Base-by-base conservation (phyloP, 306 rosid genomes). In the Macrotyloma uniflorum region DNA sequence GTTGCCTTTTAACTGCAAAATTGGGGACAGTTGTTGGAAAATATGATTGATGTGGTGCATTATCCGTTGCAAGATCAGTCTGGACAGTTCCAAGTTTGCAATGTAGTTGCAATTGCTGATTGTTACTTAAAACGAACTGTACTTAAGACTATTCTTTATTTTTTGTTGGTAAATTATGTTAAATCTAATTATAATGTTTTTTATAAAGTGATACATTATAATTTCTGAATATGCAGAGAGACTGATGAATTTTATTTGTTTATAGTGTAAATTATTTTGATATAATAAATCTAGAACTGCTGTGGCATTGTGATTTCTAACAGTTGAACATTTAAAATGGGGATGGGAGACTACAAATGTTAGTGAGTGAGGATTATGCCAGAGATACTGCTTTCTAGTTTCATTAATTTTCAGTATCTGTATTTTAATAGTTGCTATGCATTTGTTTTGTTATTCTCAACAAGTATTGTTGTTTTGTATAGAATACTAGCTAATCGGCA, bases 401-500 rank as follows among this genome's bases (percentile, higher is more conserved):
- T 43, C 68, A 6, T 59, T 53, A 40, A 33, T 74, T 33, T 74
- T 61, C 30, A 40, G 28, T 35, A 49, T 35, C 72, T 42, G 30
- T n/a, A 55, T 42, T 19, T 6, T 51, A 36, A 61, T 38, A 23
- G 28, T 22, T 69, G 65, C 19, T 40, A 22, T 70, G 35, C 67
- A 51, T 36, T 77, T 30, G 10, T 23, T 40, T 8, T 38, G 47
- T 40, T 72, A 40, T 45, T 45, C 84, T 87, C 55, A 78, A 8
- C 32, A 8, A 9, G 50, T 74, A 36, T 80, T 42, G 43, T 66
- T 87, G 78, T 72, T 67, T 5, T 70, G 49, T 70, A 43, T 68
- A 96, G 99, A 89, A 93, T 96, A 76, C 85, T 96, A 50, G 99
- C 99, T 0, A 96, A 96, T 88, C 89, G 99, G 76, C 99, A 96